Percentiles rank a stretch among this genome's conserved stretches.
phyloP scores from a whole-genome alignment of 2,329 filamentous ascomycete genomes.

The Shiraia bambusicola region DNA sequence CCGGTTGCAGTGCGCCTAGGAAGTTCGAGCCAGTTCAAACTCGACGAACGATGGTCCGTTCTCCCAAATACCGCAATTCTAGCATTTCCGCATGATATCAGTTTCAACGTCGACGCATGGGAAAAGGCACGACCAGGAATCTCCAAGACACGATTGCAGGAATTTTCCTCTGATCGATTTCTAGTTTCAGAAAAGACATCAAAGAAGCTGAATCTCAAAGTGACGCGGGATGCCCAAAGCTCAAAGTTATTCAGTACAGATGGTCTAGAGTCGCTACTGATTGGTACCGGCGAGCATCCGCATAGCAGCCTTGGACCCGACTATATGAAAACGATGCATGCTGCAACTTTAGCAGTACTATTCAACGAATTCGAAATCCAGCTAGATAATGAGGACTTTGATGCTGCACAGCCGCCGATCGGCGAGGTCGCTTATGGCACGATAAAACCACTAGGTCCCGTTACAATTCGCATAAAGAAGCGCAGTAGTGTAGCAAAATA shows the following conservation, averaged over 20 bases:
- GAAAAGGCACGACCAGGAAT: slow-evolving; percentile 17
- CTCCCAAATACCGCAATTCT: slow-evolving; percentile 18
- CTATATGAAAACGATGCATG: slow-evolving; percentile 21
- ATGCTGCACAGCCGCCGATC: slow-evolving; percentile 18
- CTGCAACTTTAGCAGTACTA: slow-evolving; percentile 25
- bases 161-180: slow-evolving; percentile 35
- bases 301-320: slow-evolving; percentile 12
- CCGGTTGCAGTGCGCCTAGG: slow-evolving; percentile 12
- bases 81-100: slow-evolving; percentile 28
- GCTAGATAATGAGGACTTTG: slow-evolving; percentile 21
- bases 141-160: slow-evolving; percentile 21
- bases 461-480: slow-evolving; percentile 31
- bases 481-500: slow-evolving; percentile 5
- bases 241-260: slow-evolving; percentile 15
- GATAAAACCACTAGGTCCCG: slow-evolving; percentile 20
- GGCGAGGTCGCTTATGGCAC: slow-evolving; percentile 21
- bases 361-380: slow-evolving; percentile 30
- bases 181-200: slow-evolving; percentile 8
- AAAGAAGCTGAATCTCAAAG: neutral
- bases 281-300: slow-evolving; percentile 8
- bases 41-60: slow-evolving; percentile 26
- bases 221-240: neutral
- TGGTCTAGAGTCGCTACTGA: slow-evolving; percentile 15
- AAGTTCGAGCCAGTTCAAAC: slow-evolving; percentile 8
- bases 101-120: slow-evolving; percentile 28